Conservation (phyloP, 495 filamentous ascomycete species). For the Aspergillus sclerotioniger region DNA sequence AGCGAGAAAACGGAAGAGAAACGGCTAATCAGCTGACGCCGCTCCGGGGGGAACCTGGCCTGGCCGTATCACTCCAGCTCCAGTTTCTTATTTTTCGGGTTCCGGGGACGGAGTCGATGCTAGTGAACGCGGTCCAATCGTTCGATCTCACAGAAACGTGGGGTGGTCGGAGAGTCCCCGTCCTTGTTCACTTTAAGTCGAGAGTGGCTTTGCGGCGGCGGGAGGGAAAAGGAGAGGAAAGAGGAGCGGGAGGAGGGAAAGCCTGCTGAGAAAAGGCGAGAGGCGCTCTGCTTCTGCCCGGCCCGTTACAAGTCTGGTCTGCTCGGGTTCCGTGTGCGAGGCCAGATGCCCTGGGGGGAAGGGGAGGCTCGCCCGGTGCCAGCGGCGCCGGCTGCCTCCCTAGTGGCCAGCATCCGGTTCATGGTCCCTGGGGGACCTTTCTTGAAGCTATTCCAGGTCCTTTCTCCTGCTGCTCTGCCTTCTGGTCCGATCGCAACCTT, state of each 20-base stretch:
- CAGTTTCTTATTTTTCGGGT: background rate
- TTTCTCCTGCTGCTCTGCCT: constrained; percentile 7
- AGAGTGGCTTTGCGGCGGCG: background rate
- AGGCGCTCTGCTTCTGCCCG: constrained; percentile 2
- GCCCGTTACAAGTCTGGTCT: constrained; percentile 22
- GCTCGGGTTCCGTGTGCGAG: constrained; percentile 6
- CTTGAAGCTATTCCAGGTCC: constrained; percentile 19
- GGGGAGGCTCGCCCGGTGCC: constrained; percentile 1
- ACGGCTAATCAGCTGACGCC: constrained; percentile 26
- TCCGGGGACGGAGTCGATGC: background rate
- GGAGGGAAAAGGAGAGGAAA: constrained; percentile 7
- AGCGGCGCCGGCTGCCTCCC: constrained; percentile 8
- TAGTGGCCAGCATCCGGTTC: background rate
- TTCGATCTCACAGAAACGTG: background rate
- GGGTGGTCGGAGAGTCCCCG: background rate
- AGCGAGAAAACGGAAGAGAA: constrained; percentile 15
- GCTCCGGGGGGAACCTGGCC: constrained; percentile 14
- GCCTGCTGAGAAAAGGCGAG: background rate
- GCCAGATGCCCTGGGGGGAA: constrained; percentile 6
- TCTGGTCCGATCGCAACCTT: constrained; percentile 13
- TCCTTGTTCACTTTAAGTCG: background rate
- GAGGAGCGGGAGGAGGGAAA: constrained; percentile 13
- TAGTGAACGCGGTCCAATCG: background rate
- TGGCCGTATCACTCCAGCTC: background rate
- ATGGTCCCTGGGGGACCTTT: constrained; percentile 6